Evolutionary conservation across 2,329 filamentous ascomycete species (phyloP).

Genomic region (Xylariaceae sp.): DNA sequence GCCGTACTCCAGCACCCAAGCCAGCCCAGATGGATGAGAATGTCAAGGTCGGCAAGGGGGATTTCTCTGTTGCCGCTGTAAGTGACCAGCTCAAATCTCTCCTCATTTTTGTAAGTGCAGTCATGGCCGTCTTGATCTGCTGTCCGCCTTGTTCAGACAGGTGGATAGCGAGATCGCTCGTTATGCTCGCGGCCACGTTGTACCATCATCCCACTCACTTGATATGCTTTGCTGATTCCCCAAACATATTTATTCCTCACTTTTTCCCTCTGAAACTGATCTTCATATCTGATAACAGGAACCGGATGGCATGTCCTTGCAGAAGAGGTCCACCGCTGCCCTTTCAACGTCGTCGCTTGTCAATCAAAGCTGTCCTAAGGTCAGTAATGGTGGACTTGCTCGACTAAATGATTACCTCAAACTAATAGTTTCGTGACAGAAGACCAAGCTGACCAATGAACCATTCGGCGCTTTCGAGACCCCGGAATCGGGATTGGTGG

Average conservation of each 20-base stretch:
- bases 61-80: slow-evolving; percentile 33
- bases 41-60: slow-evolving; percentile 37
- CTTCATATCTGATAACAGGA: slow-evolving; percentile 20
- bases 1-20: slow-evolving; percentile 35
- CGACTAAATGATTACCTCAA: neutral
- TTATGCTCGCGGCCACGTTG: neutral
- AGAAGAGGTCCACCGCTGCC: slow-evolving; percentile 44
- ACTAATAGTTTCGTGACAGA: slow-evolving; percentile 13
- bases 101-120: slow-evolving; percentile 33
- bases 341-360: slow-evolving; percentile 52
- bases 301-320: slow-evolving; percentile 22
- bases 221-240: neutral
- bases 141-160: neutral
- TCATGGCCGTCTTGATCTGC: slow-evolving; percentile 2
- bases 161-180: neutral
- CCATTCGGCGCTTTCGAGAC: slow-evolving; percentile 27
- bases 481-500: slow-evolving; percentile 53
- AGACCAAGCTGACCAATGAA: slow-evolving; percentile 40
- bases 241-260: neutral
- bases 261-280: neutral
- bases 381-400: slow-evolving; percentile 27
- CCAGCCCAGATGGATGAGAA: slow-evolving; percentile 37
- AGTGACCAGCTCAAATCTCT: slow-evolving; percentile 29
- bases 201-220: neutral
- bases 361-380: slow-evolving; percentile 54